These are phyloP conservation scores for Piper longum DNA, from an alignment of 164 flowering plant genomes.

Conservation along the genomic window DNA sequence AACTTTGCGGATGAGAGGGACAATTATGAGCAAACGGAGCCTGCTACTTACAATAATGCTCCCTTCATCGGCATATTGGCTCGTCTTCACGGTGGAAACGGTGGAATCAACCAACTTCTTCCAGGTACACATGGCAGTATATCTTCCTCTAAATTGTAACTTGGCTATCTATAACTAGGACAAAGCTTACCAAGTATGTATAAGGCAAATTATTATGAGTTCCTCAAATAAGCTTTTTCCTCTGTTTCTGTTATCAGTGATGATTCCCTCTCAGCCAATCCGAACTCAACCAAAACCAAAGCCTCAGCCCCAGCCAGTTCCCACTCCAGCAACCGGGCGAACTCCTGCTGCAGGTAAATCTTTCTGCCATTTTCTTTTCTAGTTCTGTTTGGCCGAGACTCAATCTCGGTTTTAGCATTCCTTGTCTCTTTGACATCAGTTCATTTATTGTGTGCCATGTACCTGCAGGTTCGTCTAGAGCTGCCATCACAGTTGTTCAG, in stretches of 20 bases:
- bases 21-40: slow-evolving; percentile 90
- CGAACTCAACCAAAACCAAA: slow-evolving; percentile 18
- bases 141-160: too few relatives aligned
- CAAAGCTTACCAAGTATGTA: background rate
- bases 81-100: slow-evolving; percentile 44
- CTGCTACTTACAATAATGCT: slow-evolving; percentile 96
- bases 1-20: slow-evolving; percentile 84
- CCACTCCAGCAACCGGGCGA: slow-evolving; percentile 26
- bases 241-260: slow-evolving; percentile 16
- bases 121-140: slow-evolving; percentile 37
- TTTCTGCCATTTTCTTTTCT: background rate
- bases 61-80: slow-evolving; percentile 80
- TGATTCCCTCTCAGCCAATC: slow-evolving; percentile 15
- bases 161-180: background rate
- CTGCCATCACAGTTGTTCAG: slow-evolving; percentile 35
- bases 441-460: background rate
- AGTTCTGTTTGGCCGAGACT: background rate
- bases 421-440: background rate
- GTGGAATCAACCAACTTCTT: slow-evolving; percentile 67
- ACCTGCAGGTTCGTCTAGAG: slow-evolving; percentile 29
- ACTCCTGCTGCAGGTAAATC: slow-evolving; percentile 42
- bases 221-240: background rate
- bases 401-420: background rate
- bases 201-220: background rate
- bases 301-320: slow-evolving; percentile 20